These are phyloP conservation scores for Colletotrichum orchidophilum DNA, from an alignment of 2,329 filamentous ascomycete species.

Conservation along the genomic window DNA sequence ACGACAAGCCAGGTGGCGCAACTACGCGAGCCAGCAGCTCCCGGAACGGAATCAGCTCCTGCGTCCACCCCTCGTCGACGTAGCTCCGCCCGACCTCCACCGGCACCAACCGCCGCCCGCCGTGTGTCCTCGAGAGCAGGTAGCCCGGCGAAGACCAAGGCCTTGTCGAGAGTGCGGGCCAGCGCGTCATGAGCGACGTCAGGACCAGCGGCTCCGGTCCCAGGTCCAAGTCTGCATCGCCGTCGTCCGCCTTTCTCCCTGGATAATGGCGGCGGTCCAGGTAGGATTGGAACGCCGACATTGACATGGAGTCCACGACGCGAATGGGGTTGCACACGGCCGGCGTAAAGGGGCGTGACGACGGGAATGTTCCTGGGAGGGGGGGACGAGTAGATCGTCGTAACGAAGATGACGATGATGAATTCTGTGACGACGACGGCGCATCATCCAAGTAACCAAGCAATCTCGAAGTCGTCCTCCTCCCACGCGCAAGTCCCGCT, in stretches of 20 bases:
- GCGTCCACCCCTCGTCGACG: conserved; percentile 85
- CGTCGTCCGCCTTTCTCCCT: not conserved
- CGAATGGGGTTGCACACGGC: conserved; percentile 52
- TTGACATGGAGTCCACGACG: conserved; percentile 55
- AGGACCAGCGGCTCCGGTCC: conserved; percentile 74
- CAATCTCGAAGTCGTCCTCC: conserved; percentile 56
- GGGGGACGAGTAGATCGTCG: not conserved
- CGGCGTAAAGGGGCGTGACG: conserved; percentile 47
- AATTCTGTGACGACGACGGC: fast-evolving
- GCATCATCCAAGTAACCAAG: conserved; percentile 8
- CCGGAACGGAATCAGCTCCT: conserved; percentile 79
- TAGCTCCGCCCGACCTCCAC: conserved; percentile 90
- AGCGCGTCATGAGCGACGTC: conserved; percentile 69
- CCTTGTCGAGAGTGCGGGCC: conserved; percentile 77
- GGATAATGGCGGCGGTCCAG: conserved; percentile 52
- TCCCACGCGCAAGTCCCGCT: conserved; percentile 59
- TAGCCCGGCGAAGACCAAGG: conserved; percentile 81
- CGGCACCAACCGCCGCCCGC: conserved; percentile 82
- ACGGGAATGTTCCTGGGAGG: conserved; percentile 38
- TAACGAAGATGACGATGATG: fast-evolving
- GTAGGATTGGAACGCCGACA: conserved; percentile 70
- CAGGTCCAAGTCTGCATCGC: not conserved
- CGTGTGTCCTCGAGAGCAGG: conserved; percentile 77
- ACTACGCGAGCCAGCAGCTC: conserved; percentile 75
- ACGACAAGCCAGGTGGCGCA: too few relatives aligned